Evolutionary conservation across 495 filamentous ascomycete species (phyloP).

Genomic region (Talaromyces wortmannii): DNA sequence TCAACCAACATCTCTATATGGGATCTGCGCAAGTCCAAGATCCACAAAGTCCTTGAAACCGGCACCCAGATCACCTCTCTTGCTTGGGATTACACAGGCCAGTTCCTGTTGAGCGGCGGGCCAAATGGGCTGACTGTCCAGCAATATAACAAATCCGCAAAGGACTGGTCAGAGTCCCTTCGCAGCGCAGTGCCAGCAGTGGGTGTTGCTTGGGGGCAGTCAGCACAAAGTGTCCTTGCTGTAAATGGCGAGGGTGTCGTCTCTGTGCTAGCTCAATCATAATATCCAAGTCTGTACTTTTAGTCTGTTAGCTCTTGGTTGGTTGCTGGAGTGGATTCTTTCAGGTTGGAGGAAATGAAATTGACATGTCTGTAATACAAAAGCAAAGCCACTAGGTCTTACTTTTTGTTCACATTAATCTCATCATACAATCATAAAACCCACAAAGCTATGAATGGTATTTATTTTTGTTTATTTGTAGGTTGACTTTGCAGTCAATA

Average conservation of each 20-base stretch:
- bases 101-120: conserved; percentile 81
- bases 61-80: conserved; percentile 66
- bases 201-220: conserved; percentile 68
- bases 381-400: too few species aligned
- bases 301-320: conserved; percentile 14
- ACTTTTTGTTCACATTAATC: too few species aligned
- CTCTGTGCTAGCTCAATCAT: conserved; percentile 50
- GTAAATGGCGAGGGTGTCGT: conserved; percentile 69
- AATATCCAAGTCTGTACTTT: conserved; percentile 22
- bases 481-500: too few species aligned
- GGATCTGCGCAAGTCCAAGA: conserved; percentile 78
- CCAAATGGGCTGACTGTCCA: conserved; percentile 77
- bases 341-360: background rate
- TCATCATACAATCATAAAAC: too few species aligned
- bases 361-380: background rate
- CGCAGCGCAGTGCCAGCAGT: conserved; percentile 65
- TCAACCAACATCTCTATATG: conserved; percentile 76
- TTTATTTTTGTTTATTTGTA: too few species aligned
- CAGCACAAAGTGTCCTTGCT: conserved; percentile 66
- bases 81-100: conserved; percentile 90
- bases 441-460: too few species aligned
- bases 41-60: conserved; percentile 74
- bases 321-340: background rate
- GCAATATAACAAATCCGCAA: conserved; percentile 74
- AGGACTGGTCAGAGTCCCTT: conserved; percentile 84